Evolutionary conservation across 2,329 filamentous ascomycete genomes (phyloP), one percentile per base, ranked within the genome.

Genomic region (Colletotrichum destructivum): DNA sequence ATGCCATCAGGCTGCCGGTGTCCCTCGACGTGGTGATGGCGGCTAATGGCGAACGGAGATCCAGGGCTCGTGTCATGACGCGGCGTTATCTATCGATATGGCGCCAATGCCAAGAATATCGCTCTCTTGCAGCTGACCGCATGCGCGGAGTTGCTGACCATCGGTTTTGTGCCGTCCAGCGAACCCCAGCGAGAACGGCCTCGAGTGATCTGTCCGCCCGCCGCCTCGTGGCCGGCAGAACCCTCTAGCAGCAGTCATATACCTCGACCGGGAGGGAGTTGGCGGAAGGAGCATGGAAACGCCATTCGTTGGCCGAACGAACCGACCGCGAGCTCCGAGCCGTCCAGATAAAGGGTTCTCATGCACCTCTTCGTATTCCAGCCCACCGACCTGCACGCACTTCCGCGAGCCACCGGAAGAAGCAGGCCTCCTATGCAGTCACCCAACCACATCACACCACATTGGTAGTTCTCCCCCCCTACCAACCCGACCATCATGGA

Each of bases 291-390:
- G 40, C 56, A n/a, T 9, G 23, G 51, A 15, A 44, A 46, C 15
- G 56, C 38, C 15, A 12, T 59, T 31, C 18, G n/a, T 44, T 40
- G 21, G 7, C 56, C 23, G 15, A 18, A 13, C 13, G 6, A 46
- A 23, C 56, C 31, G 40, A 21, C 18, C 11, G 13, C 35, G 9
- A 16, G n/a, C 6, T n/a, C 31, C 26, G 12, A 38, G 54, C 7
- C 35, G 26, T 35, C 35, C 54, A 18, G 54, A 11, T 23, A 40
- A 23, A n/a, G 38, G 54, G 52, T 16, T 21, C 21, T 42, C 31
- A n/a, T 62, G 59, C 59, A 38, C 46, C 59, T 62, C 59, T 40
- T 62, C 59, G 46, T 51, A 62, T 62, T 51, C 59, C 59, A 38
- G 31, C 46, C 59, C 46, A 18, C 44, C 40, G 11, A 42, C 54